A percentile compares a stretch with the other conserved stretches of the same genome.
phyloP scores from a whole-genome alignment of 495 filamentous ascomycete genomes.

The Neurospora discreta region DNA sequence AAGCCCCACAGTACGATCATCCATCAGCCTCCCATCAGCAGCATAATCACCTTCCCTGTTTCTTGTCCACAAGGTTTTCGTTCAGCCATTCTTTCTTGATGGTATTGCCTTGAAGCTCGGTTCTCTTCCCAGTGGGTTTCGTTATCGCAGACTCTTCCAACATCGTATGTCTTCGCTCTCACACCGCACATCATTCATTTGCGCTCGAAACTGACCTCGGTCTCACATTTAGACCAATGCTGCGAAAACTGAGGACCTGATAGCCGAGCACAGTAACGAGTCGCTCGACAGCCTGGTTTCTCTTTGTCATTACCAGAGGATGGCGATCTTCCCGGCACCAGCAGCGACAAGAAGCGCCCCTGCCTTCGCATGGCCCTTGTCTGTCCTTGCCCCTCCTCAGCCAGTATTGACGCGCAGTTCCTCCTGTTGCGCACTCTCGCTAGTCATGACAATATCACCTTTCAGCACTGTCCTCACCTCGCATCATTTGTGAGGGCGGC shows the following conservation, averaged over 20 bases:
- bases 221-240: background rate
- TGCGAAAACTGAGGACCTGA: background rate
- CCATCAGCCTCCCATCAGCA: background rate
- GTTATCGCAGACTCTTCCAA: background rate
- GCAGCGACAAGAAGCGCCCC: background rate
- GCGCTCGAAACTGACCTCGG: background rate
- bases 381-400: background rate
- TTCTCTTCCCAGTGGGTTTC: background rate
- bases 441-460: background rate
- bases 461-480: background rate
- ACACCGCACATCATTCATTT: background rate
- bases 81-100: background rate
- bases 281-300: background rate
- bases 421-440: background rate
- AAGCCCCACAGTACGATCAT: background rate
- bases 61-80: background rate
- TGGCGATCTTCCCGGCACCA: background rate
- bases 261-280: background rate
- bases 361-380: background rate
- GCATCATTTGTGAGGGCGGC: background rate
- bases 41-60: background rate
- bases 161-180: background rate
- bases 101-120: background rate
- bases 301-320: background rate
- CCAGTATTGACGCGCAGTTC: background rate